Evolutionary conservation across 2,329 filamentous ascomycete genomes (phyloP), one percentile per base, ranked within the genome.

Genomic region (Fusarium liriodendri): DNA sequence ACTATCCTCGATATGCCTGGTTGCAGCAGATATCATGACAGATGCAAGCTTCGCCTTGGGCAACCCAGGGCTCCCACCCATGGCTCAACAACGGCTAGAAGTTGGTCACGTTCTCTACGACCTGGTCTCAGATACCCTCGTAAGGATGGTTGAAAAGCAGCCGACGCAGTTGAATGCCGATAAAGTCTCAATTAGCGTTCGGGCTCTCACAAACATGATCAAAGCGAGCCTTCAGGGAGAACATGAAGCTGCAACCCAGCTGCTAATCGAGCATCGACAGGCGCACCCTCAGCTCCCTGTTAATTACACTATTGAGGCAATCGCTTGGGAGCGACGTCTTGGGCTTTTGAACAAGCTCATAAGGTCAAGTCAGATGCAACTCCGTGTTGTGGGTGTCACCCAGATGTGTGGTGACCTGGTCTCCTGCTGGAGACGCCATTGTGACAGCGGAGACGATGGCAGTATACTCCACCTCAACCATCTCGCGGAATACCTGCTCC

Each of bases 361-460:
- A 62, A 91, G 89, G 78, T 96, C 94, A 66, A 92, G 94, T 38
- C 94, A 96, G 78, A 98, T 98, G 95, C 94, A 97, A 79, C 86
- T 98, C 40, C 92, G 96, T 40, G 93, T 97, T 14, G 88, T 90
- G 80, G 95, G 94, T 22, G 91, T 96, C 59, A 89, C 90, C n/a
- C 86, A 85, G 22, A 92, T 98, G 89, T 93, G 94, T 73, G 80
- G 79, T 10, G 91, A 94, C 33, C 86, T 98, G 38, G 88, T 97
- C 10, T 79, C 82, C 0, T 85, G 94, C 27, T 97, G 91, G 87
- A 89, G 87, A 66, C 85, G 85, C 10, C 85, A 89, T 72, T 86
- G 86, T n/a, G 87, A 88, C 64, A 79, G 68, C 75, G 84, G 74
- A 67, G 85, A 83, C 11, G 82, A 83, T n/a, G 79, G 73, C 68